These are phyloP conservation scores for Wakefieldia striispora DNA, from an alignment of 768 basidiomycete species.

Conservation along the genomic window DNA sequence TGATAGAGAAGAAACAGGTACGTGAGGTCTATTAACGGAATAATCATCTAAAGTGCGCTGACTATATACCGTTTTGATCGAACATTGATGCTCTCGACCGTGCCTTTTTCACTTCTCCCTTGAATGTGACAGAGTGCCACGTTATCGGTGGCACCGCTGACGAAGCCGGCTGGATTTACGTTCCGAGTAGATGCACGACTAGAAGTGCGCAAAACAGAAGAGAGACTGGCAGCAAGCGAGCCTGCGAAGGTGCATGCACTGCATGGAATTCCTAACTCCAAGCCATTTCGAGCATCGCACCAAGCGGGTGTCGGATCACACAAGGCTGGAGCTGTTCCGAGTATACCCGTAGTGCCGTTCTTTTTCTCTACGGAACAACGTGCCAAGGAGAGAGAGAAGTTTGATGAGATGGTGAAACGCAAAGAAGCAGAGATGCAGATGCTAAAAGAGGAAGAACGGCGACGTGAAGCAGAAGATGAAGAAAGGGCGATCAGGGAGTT, in stretches of 20 bases:
- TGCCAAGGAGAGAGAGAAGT: conserved; percentile 60
- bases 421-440: conserved; percentile 54
- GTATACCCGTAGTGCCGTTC: conserved; percentile 32
- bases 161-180: conserved; percentile 50
- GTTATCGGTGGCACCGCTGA: conserved; percentile 33
- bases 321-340: conserved; percentile 47
- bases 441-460: conserved; percentile 45
- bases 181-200: conserved; percentile 51
- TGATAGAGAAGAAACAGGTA: conserved; percentile 32
- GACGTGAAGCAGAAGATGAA: conserved; percentile 52
- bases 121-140: conserved; percentile 21
- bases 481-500: conserved; percentile 60
- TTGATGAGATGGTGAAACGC: conserved; percentile 55
- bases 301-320: conserved; percentile 35
- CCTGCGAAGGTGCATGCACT: conserved; percentile 18
- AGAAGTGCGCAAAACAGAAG: conserved; percentile 45
- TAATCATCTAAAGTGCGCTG: conserved; percentile 24
- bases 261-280: conserved; percentile 51
- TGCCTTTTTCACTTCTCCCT: conserved; percentile 15
- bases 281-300: conserved; percentile 50
- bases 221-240: conserved; percentile 26
- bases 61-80: conserved; percentile 14
- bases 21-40: conserved; percentile 25
- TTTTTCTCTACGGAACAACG: conserved; percentile 54
- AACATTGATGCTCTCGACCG: conserved; percentile 5